A percentile compares a stretch with the other conserved stretches of the same genome.
Conservation (phyloP, 1,284 basidiomycete species). For the Leccinum subfulvum region DNA sequence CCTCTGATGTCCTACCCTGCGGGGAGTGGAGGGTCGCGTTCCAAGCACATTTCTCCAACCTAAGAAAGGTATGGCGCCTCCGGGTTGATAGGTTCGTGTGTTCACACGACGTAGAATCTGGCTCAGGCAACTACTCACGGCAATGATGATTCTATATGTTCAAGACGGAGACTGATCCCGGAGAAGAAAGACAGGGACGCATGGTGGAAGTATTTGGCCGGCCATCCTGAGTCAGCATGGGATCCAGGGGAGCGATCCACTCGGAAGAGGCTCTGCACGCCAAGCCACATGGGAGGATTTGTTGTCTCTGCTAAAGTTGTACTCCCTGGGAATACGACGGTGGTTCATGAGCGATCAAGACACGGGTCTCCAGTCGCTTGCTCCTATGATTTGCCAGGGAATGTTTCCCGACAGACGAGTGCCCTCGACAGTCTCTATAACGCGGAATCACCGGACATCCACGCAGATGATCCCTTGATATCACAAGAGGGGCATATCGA, state of each 20-base stretch:
- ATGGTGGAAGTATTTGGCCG: slow-evolving; percentile 78
- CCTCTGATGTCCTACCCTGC: slow-evolving; percentile 46
- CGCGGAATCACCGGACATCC: neutral
- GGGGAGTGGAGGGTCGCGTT: slow-evolving; percentile 62
- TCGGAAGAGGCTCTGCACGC: slow-evolving; percentile 26
- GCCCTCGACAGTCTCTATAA: neutral
- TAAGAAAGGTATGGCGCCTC: slow-evolving; percentile 50
- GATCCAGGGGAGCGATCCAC: slow-evolving; percentile 36
- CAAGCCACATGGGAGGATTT: slow-evolving; percentile 37
- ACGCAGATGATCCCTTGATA: neutral
- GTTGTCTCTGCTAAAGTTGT: slow-evolving; percentile 28
- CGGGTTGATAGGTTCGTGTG: neutral
- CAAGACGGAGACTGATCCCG: slow-evolving; percentile 47
- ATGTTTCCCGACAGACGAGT: neutral
- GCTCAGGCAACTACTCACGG: slow-evolving; percentile 58
- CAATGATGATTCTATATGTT: slow-evolving; percentile 30
- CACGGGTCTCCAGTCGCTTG: slow-evolving; percentile 1
- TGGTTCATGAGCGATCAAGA: slow-evolving; percentile 8
- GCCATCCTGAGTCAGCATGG: slow-evolving; percentile 67
- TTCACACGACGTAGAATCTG: slow-evolving; percentile 50
- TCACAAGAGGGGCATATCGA: neutral
- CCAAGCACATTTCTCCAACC: slow-evolving; percentile 57
- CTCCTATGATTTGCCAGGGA: neutral
- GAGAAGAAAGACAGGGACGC: slow-evolving; percentile 66
- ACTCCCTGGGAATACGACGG: slow-evolving; percentile 8